Conservation (phyloP, 2,329 filamentous ascomycete species). For the Talaromyces atroroseus region DNA sequence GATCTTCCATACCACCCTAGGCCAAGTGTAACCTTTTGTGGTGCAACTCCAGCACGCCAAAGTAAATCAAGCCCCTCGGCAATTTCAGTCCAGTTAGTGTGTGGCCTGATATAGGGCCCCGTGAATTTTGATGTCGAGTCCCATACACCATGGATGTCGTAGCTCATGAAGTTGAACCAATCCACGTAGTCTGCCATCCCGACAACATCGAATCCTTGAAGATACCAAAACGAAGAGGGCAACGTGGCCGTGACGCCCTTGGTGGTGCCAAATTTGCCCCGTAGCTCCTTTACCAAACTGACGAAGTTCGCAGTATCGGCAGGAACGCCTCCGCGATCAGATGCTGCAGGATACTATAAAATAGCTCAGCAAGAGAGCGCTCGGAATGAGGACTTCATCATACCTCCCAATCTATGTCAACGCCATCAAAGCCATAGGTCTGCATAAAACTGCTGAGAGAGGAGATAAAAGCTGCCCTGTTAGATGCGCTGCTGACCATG, state of each 20-base stretch:
- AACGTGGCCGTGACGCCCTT: too few species aligned
- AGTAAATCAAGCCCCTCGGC: constrained; percentile 21
- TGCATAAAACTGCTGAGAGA: constrained; percentile 35
- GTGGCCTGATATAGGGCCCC: constrained; percentile 18
- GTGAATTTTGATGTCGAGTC: constrained; percentile 8
- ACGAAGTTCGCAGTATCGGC: constrained; percentile 33
- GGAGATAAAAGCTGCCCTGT: constrained; percentile 30
- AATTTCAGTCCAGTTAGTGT: constrained; percentile 31
- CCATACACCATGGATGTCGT: constrained; percentile 23
- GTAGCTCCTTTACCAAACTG: constrained; percentile 14
- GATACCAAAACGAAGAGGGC: constrained; percentile 13
- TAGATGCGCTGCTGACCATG: constrained; percentile 15
- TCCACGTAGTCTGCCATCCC: not conserved
- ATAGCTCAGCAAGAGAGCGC: not conserved
- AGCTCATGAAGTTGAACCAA: constrained; percentile 10
- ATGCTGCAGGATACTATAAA: constrained; percentile 27
- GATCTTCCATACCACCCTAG: constrained; percentile 24
- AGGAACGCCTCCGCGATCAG: constrained; percentile 33
- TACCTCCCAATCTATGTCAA: constrained; percentile 43
- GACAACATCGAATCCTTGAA: constrained; percentile 22
- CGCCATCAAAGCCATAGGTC: constrained; percentile 41
- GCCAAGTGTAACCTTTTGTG: constrained; percentile 23
- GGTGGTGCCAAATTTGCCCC: not conserved
- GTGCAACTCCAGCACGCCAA: constrained; percentile 22
- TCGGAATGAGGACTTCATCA: not conserved